A percentile compares a stretch with the other conserved stretches of the same genome.
Evolutionary conservation across 1,284 basidiomycete genomes (phyloP).

Genomic region (Somion occarium): DNA sequence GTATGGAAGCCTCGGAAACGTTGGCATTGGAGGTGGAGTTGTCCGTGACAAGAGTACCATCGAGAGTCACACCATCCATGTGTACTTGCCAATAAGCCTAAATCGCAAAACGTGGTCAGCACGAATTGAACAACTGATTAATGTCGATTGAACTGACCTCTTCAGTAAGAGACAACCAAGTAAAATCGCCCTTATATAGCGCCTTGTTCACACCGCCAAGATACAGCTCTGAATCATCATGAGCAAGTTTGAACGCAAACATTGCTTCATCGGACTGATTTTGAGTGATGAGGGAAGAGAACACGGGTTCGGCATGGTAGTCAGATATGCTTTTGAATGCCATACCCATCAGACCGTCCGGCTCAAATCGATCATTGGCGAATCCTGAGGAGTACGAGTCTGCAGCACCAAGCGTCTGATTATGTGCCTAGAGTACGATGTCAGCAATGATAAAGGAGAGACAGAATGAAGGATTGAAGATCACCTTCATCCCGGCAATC

Average conservation of each 20-base stretch:
- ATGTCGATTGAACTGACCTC: slow-evolving; percentile 12
- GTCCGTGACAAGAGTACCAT: slow-evolving; percentile 1
- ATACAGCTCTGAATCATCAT: slow-evolving; percentile 30
- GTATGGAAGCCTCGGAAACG: not conserved
- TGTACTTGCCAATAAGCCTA: slow-evolving; percentile 24
- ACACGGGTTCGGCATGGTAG: slow-evolving; percentile 17
- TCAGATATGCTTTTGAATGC: slow-evolving; percentile 23
- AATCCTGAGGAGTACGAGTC: slow-evolving; percentile 21
- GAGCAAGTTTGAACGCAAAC: slow-evolving; percentile 35
- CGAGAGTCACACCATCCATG: slow-evolving; percentile 16
- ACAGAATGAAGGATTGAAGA: slow-evolving; percentile 23
- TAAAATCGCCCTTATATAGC: slow-evolving; percentile 19
- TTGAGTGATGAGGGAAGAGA: slow-evolving; percentile 19
- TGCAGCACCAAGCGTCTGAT: slow-evolving; percentile 19
- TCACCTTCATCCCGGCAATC: slow-evolving; percentile 30
- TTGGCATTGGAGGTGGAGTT: not conserved
- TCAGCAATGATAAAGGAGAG: not conserved
- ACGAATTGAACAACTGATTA: not conserved
- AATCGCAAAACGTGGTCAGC: not conserved
- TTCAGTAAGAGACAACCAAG: slow-evolving; percentile 18
- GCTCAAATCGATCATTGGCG: slow-evolving; percentile 13
- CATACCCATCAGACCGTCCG: slow-evolving; percentile 30
- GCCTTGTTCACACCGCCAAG: slow-evolving; percentile 33
- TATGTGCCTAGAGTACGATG: slow-evolving; percentile 12
- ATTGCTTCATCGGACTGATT: slow-evolving; percentile 21